A percentile compares a stretch with the other conserved stretches of the same genome.
phyloP scores from a whole-genome alignment of 208 protist genomes.

The Leishmania mexicana region DNA sequence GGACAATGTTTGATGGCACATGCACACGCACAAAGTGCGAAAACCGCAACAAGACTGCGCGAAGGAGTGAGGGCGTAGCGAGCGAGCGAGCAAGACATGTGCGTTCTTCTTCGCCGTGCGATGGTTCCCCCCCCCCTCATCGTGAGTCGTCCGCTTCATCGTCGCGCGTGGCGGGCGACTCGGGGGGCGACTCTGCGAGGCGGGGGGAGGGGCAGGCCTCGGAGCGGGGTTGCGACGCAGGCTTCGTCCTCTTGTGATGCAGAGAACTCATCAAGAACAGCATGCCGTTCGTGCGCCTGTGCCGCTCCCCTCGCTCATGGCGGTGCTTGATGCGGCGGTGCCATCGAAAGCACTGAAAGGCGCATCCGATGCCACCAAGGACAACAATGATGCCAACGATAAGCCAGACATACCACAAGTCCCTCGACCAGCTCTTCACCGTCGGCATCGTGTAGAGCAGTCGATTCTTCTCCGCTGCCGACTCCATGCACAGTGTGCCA shows the following conservation, averaged over 20 bases:
- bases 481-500: slow-evolving; percentile 18
- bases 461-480: neutral
- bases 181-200: neutral
- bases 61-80: neutral
- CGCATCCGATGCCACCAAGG: slow-evolving; percentile 1
- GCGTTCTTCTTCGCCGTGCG: neutral
- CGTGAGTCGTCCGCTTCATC: neutral
- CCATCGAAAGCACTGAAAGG: slow-evolving; percentile 29
- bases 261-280: slow-evolving; percentile 10
- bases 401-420: slow-evolving; percentile 39
- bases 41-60: neutral
- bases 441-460: slow-evolving; percentile 22
- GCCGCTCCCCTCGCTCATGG: slow-evolving; percentile 9
- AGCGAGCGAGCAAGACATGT: neutral
- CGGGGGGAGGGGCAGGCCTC: neutral
- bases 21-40: neutral
- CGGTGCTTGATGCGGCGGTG: slow-evolving; percentile 19
- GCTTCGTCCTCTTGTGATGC: neutral
- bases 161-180: neutral
- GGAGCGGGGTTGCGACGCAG: too few relatives aligned
- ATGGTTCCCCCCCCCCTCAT: neutral
- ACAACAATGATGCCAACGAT: slow-evolving; percentile 19
- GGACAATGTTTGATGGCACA: neutral
- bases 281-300: slow-evolving; percentile 11
- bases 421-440: slow-evolving; percentile 23